Evolutionary conservation across 495 filamentous ascomycete genomes (phyloP).

Genomic region (Opeltia flavorubescens): DNA sequence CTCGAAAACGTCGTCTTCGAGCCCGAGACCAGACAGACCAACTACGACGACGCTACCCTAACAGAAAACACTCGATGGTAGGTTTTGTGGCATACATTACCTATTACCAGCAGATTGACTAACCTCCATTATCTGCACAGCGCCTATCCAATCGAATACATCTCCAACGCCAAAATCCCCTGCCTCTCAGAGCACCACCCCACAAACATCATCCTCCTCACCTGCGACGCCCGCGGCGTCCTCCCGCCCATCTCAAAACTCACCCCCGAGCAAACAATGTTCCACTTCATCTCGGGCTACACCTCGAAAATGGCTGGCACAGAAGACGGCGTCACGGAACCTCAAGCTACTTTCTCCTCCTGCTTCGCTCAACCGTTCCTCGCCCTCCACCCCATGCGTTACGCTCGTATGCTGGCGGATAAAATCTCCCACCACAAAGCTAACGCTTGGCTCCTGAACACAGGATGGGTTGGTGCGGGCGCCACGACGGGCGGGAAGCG

Average conservation of each 20-base stretch:
- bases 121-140: constrained; percentile 13
- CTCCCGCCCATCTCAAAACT: constrained; percentile 97
- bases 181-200: constrained; percentile 81
- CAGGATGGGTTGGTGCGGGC: constrained; percentile 95
- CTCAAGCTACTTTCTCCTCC: constrained; percentile 95
- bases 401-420: constrained; percentile 92
- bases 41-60: constrained; percentile 89
- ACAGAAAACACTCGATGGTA: constrained; percentile 93
- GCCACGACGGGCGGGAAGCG: constrained; percentile 92
- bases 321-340: constrained; percentile 90
- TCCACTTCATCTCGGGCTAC: constrained; percentile 99
- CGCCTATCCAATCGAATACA: constrained; percentile 98
- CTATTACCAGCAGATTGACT: background rate
- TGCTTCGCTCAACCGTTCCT: constrained; percentile 99
- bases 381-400: constrained; percentile 97
- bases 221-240: constrained; percentile 94
- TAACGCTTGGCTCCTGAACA: constrained; percentile 98
- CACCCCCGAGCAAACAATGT: constrained; percentile 92
- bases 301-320: constrained; percentile 99
- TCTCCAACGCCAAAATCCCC: constrained; percentile 95
- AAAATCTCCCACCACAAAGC: constrained; percentile 92
- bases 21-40: constrained; percentile 71
- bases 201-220: constrained; percentile 92
- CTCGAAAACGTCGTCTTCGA: constrained; percentile 98
- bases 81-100: constrained; percentile 5